Evolutionary conservation across 192 early-diverging fungal genomes (phyloP).

Genomic region (Backusella tuberculispora): DNA sequence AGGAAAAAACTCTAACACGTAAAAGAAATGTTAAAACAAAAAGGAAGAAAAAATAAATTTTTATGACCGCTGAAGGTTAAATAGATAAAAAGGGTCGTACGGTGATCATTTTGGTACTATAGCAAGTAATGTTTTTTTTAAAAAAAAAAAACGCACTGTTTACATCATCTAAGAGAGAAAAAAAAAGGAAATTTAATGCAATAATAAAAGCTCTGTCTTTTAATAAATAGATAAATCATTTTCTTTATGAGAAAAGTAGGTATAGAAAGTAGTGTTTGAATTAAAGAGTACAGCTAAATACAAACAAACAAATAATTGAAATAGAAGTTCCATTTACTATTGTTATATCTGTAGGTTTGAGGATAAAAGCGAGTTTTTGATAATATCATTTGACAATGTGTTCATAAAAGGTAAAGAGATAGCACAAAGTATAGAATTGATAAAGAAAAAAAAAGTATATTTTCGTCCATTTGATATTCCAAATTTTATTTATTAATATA

Average conservation of each 20-base stretch:
- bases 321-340: background rate
- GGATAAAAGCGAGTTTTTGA: background rate
- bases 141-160: background rate
- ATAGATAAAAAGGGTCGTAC: constrained; percentile 1
- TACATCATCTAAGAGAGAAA: background rate
- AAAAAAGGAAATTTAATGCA: background rate
- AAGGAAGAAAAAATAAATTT: background rate
- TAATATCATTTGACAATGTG: background rate
- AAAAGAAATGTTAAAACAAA: constrained; percentile 4
- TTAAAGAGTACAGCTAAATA: background rate
- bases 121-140: background rate
- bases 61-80: background rate
- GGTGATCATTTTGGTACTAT: background rate
- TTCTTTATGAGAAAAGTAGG: background rate
- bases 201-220: background rate
- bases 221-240: background rate
- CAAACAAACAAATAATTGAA: background rate
- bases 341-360: background rate
- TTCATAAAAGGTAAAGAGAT: constrained; percentile 14
- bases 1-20: background rate
- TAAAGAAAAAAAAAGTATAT: background rate
- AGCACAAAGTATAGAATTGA: background rate
- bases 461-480: background rate
- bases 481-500: background rate
- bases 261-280: background rate